Conservation (phyloP, 176 grass and related monocot species). For the Rhynchospora pubera region DNA sequence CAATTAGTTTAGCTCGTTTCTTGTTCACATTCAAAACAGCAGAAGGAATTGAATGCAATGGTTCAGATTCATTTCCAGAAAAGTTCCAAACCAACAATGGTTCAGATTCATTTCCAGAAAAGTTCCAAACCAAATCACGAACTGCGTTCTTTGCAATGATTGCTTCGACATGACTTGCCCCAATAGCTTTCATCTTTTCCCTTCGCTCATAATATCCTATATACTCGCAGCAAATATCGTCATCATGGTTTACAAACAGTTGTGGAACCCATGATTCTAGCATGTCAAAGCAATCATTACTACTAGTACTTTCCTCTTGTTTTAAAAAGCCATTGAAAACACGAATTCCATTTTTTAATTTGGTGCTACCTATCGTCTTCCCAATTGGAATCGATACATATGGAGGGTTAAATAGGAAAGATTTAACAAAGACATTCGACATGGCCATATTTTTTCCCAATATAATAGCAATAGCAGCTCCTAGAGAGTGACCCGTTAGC, state of each 20-base stretch:
- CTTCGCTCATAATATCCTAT: conserved; percentile 69
- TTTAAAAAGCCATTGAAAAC: conserved; percentile 46
- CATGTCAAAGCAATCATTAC: conserved; percentile 30
- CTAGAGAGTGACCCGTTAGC: conserved; percentile 63
- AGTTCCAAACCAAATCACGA: conserved; percentile 50
- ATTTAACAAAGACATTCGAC: conserved; percentile 28
- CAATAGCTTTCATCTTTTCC: conserved; percentile 60
- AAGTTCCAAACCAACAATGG: too few relatives aligned
- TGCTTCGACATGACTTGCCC: conserved; percentile 41
- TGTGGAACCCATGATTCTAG: conserved; percentile 49
- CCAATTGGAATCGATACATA: conserved; percentile 48
- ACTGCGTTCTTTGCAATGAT: conserved; percentile 57
- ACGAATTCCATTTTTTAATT: conserved; percentile 42
- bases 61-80: conserved; percentile 35
- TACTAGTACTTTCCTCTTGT: not conserved
- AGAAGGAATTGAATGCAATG: conserved; percentile 63
- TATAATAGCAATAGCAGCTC: conserved; percentile 51
- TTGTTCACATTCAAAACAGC: conserved; percentile 54
- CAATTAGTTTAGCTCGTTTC: not conserved
- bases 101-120: too few relatives aligned
- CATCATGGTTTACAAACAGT: conserved; percentile 58
- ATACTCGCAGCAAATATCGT: conserved; percentile 52
- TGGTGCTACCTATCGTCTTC: conserved; percentile 35
- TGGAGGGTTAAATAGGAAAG: conserved; percentile 77
- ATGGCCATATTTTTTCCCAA: conserved; percentile 43